Percentiles rank a stretch among this genome's conserved stretches.
These are phyloP conservation scores for Yamadazyma sp. DNA, from an alignment of 805 yeast species.

Conservation along the genomic window DNA sequence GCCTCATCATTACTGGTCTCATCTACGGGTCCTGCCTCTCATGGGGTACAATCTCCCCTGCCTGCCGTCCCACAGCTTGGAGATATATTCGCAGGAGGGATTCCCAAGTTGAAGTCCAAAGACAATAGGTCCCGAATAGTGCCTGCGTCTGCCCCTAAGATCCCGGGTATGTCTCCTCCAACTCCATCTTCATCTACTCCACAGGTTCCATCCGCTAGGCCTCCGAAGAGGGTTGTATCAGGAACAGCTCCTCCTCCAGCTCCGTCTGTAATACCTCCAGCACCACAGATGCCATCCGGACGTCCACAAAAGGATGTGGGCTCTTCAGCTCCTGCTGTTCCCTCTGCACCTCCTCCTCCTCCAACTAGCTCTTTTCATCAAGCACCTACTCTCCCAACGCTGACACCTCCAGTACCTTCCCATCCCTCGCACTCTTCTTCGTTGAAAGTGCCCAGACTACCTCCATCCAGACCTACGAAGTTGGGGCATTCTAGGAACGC, in stretches of 20 bases:
- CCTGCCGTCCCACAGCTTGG: slow-evolving; percentile 53
- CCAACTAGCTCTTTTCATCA: slow-evolving; percentile 4
- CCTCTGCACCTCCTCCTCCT: slow-evolving; percentile 2
- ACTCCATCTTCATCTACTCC: slow-evolving; percentile 1
- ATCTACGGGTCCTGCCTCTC: slow-evolving; percentile 18
- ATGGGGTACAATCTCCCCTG: slow-evolving; percentile 11
- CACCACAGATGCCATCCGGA: slow-evolving; percentile 17
- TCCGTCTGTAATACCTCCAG: slow-evolving; percentile 5
- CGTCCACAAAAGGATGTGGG: neutral
- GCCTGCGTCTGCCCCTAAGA: slow-evolving; percentile 39
- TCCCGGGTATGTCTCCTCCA: slow-evolving; percentile 24
- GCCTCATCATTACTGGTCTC: slow-evolving; percentile 2
- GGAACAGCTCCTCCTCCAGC: neutral
- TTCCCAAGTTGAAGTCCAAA: slow-evolving; percentile 61
- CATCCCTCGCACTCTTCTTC: slow-evolving; percentile 29
- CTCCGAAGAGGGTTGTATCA: neutral
- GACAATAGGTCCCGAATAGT: slow-evolving; percentile 39
- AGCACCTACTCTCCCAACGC: neutral
- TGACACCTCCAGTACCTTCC: slow-evolving; percentile 7
- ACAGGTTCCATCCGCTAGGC: neutral
- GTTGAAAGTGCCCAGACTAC: slow-evolving; percentile 31
- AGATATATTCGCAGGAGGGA: slow-evolving; percentile 73
- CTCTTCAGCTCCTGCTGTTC: slow-evolving; percentile 3
- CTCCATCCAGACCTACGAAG: slow-evolving; percentile 42
- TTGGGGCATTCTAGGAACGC: slow-evolving; percentile 31